These are phyloP conservation scores for Suhomyces yuchorum DNA, from an alignment of 1,139 yeast species.

Conservation along the genomic window DNA sequence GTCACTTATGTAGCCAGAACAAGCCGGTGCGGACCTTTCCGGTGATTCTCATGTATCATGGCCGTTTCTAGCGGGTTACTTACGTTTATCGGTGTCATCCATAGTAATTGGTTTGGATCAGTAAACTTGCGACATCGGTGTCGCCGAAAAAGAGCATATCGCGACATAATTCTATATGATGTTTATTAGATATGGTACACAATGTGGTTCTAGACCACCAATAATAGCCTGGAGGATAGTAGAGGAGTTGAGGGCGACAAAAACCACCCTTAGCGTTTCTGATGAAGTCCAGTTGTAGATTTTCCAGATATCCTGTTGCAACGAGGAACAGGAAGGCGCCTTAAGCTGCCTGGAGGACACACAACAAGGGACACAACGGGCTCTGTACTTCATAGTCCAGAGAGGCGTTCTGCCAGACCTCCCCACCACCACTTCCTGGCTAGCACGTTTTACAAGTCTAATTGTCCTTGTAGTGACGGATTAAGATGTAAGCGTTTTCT, in stretches of 20 bases:
- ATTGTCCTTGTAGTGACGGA: slow-evolving; percentile 66
- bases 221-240: background rate
- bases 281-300: no score
- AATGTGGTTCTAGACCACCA: slow-evolving; percentile 4
- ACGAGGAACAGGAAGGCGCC: no score
- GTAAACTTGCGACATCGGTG: background rate
- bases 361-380: no score
- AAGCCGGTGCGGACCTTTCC: no score
- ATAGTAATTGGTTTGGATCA: slow-evolving; percentile 12
- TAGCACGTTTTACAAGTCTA: slow-evolving; percentile 13
- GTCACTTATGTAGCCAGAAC: no score
- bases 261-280: no score
- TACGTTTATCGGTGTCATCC: slow-evolving; percentile 29
- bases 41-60: no score
- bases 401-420: no score
- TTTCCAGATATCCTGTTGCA: no score
- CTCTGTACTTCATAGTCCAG: no score
- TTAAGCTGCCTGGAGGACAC: no score
- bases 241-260: background rate
- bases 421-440: no score
- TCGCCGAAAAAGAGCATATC: background rate
- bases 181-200: slow-evolving; percentile 8
- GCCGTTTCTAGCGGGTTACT: slow-evolving; percentile 15
- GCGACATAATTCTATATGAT: slow-evolving; percentile 2
- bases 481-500: slow-evolving; percentile 87